Evolutionary conservation across 768 basidiomycete species (phyloP).

Genomic region (Trametes coccinea): DNA sequence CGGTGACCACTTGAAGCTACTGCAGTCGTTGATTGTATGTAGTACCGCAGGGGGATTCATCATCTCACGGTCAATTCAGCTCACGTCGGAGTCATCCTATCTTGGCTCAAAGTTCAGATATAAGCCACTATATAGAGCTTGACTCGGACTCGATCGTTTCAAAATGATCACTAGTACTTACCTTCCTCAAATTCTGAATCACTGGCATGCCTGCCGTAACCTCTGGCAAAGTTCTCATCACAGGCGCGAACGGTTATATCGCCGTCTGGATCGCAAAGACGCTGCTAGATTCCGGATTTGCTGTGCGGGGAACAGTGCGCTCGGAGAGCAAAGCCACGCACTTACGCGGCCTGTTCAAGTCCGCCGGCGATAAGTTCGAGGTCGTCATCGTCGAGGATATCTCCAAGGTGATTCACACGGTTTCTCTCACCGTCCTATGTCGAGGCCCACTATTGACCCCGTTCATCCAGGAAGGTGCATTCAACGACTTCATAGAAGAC

Average conservation of each 20-base stretch:
- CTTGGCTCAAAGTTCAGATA: too few relatives aligned
- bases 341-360: constrained; percentile 53
- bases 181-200: background rate
- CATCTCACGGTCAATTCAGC: too few relatives aligned
- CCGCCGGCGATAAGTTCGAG: constrained; percentile 59
- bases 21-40: too few relatives aligned
- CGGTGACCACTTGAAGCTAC: too few relatives aligned
- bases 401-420: constrained; percentile 38
- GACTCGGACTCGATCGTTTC: background rate
- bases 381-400: constrained; percentile 72
- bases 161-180: too few relatives aligned
- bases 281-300: constrained; percentile 62
- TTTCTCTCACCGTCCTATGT: too few relatives aligned
- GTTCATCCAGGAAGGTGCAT: constrained; percentile 54
- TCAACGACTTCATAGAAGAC: constrained; percentile 76
- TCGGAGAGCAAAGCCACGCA: constrained; percentile 56
- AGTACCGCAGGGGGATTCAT: too few relatives aligned
- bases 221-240: constrained; percentile 49
- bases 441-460: background rate
- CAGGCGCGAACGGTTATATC: constrained; percentile 62
- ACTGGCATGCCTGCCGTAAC: constrained; percentile 37
- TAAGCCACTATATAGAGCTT: too few relatives aligned
- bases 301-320: constrained; percentile 68
- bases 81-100: too few relatives aligned
- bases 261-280: constrained; percentile 56